Evolutionary conservation across 768 basidiomycete species (phyloP), one percentile per base, ranked within the genome.

Genomic region (Rhodotorula diobovata): DNA sequence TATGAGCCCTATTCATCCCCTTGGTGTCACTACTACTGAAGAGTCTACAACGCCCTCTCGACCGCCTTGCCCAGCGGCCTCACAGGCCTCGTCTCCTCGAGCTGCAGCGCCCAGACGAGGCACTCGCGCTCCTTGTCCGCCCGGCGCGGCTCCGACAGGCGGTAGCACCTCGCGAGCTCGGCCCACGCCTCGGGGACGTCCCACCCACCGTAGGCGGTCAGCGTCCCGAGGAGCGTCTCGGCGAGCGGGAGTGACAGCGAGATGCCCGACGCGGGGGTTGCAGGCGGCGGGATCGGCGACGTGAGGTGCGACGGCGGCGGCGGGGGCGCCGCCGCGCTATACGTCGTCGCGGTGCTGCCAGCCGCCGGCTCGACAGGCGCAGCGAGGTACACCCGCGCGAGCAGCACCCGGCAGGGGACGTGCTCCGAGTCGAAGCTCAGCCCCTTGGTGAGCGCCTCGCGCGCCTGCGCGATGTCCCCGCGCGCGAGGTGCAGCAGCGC

Each of bases 151-250:
- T 88, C 59, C 89, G 89, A 34, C 88, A 89, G 77, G 88, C 91
- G 12, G 88, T 54, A 64, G 55, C 71, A 72, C 67, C 53, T 23
- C 3, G 50, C 90, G 23, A 98, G 84, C 79, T 87, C 90, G 80
- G 89, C 95, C 95, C 95, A 99, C 35, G 90, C 94, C 79, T 98
- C 95, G 0, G 93, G 86, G 4, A 90, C 85, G 79, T 96, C 89
- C 93, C 93, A 97, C 20, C 89, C 95, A 20, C 68, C 64, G 1
- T 83, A 82, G 1, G 89, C 86, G 0, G 92, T 90, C 59, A 93
- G 78, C 72, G 90, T 86, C 2, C 85, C 85, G 37, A 98, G 84
- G 76, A 94, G 81, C 5, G 89, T 89, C 9, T 90, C 91, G 0
- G 91, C 91, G 50, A 96, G 83, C 21, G 74, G 67, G 21, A 69